phyloP scores from a whole-genome alignment of 2,329 filamentous ascomycete genomes.

The Cladosporium sp. region DNA sequence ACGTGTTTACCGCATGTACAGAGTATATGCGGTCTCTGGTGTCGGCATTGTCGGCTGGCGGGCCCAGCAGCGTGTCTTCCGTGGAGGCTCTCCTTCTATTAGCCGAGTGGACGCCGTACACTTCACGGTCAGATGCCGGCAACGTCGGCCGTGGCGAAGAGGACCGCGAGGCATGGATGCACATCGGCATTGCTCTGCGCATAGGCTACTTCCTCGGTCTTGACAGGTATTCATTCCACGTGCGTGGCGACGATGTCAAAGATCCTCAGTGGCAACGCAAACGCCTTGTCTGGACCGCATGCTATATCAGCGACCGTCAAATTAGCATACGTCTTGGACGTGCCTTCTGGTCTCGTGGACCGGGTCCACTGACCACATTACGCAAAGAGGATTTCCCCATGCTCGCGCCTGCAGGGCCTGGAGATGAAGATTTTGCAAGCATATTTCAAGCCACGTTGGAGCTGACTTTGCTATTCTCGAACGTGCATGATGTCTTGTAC shows the following conservation, averaged over 20 bases:
- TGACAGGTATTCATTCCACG: slow-evolving; percentile 63
- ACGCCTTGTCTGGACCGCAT: slow-evolving; percentile 63
- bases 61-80: slow-evolving; percentile 63
- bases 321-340: slow-evolving; percentile 68
- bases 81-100: slow-evolving; percentile 66
- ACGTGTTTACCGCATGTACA: slow-evolving; percentile 61
- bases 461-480: slow-evolving; percentile 66
- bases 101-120: slow-evolving; percentile 69
- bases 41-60: slow-evolving; percentile 61
- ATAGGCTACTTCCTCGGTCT: slow-evolving; percentile 66
- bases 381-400: slow-evolving; percentile 64
- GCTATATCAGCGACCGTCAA: slow-evolving; percentile 62
- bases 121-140: slow-evolving; percentile 54
- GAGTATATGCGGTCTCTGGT: slow-evolving; percentile 66
- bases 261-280: slow-evolving; percentile 58
- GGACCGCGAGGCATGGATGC: slow-evolving; percentile 72
- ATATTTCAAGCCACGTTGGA: slow-evolving; percentile 69
- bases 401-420: slow-evolving; percentile 53
- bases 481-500: slow-evolving; percentile 69
- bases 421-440: slow-evolving; percentile 62
- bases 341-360: slow-evolving; percentile 69
- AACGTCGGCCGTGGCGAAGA: slow-evolving; percentile 67
- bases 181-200: slow-evolving; percentile 64
- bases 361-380: slow-evolving; percentile 61
- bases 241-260: slow-evolving; percentile 52